phyloP scores from a whole-genome alignment of 2,329 filamentous ascomycete genomes.

The Didymella segeticola region DNA sequence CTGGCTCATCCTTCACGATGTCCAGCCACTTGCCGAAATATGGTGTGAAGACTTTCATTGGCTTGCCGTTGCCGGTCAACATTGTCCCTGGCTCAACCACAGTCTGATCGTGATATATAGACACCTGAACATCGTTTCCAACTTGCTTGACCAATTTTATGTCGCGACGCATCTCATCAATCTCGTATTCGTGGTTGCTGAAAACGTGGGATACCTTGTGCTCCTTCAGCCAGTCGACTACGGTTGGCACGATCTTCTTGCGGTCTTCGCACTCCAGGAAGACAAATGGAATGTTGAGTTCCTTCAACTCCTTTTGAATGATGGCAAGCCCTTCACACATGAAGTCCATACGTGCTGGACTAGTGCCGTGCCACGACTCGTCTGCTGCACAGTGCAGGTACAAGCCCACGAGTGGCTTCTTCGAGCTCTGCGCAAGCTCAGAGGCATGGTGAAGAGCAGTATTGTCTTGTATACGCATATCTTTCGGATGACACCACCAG shows the following conservation, averaged over 20 bases:
- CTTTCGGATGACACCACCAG: conserved; percentile 62
- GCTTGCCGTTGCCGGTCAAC: conserved; percentile 51
- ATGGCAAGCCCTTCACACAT: conserved; percentile 54
- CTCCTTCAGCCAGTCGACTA: conserved; percentile 54
- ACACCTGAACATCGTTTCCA: conserved; percentile 49
- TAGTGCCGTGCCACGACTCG: conserved; percentile 60
- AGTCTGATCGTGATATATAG: conserved; percentile 58
- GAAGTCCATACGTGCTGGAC: conserved; percentile 57
- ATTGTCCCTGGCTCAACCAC: conserved; percentile 56
- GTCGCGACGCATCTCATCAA: conserved; percentile 56
- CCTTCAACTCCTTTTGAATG: conserved; percentile 55
- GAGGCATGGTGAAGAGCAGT: conserved; percentile 56
- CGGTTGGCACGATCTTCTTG: conserved; percentile 50
- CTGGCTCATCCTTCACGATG: conserved; percentile 51
- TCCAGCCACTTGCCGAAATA: conserved; percentile 58
- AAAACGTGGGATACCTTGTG: conserved; percentile 56
- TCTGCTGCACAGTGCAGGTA: conserved; percentile 58
- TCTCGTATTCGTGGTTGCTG: conserved; percentile 57
- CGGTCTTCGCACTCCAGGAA: conserved; percentile 54
- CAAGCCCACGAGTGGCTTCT: conserved; percentile 53
- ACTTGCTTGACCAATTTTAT: conserved; percentile 51
- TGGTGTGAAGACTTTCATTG: conserved; percentile 61
- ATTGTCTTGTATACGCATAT: conserved; percentile 59
- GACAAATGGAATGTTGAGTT: conserved; percentile 58
- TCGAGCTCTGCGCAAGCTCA: conserved; percentile 53